Base-by-base conservation (phyloP, 257 asterid species). In the Solanum ossicruentum region DNA sequence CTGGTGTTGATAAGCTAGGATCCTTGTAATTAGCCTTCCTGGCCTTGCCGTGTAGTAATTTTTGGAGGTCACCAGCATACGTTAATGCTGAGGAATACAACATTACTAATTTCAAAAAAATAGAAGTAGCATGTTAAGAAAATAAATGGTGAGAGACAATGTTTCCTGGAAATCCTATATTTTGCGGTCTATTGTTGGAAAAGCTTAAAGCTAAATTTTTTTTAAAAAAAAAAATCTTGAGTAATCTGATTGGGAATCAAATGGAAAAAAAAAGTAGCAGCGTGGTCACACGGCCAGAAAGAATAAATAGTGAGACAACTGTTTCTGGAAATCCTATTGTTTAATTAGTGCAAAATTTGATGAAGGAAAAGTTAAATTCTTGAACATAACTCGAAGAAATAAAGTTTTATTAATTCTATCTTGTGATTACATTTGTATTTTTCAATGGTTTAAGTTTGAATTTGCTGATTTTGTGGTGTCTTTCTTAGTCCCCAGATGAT, bases 401-500 rank as follows among this genome's bases (percentile, higher is more conserved):
- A 66, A 49, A 51, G 6, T 17, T 69, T 10, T 55, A 52, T 83
- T 21, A 69, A 28, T 49, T 84, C 56, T 65, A 51, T 82, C 36
- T 43, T 83, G 66, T 52, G 43, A 52, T 52, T 66, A 51, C 20
- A 2, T 23, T 52, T 83, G 51, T 56, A 51, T 28, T 23, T 39
- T 49, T 26, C 26, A 15, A 26, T 28, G 43, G 13, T 16, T 49
- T 17, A 8, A 77, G 69, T 66, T 83, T 67, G 81, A 83, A 67
- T 12, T 67, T 66, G 32, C 66, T 83, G 69, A 83, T 26, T 83
- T 32, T 39, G 36, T 86, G 56, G 21, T 86, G 84, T 75, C 78
- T 72, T 85, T 86, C 88, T 87, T 93, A 96, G 99, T 88, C 97
- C 75, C 92, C 98, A 10, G 98, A 95, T 85, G 99, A 95, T 89